phyloP scores from a whole-genome alignment of 305 asterid species.

The Fraxinus platypoda region DNA sequence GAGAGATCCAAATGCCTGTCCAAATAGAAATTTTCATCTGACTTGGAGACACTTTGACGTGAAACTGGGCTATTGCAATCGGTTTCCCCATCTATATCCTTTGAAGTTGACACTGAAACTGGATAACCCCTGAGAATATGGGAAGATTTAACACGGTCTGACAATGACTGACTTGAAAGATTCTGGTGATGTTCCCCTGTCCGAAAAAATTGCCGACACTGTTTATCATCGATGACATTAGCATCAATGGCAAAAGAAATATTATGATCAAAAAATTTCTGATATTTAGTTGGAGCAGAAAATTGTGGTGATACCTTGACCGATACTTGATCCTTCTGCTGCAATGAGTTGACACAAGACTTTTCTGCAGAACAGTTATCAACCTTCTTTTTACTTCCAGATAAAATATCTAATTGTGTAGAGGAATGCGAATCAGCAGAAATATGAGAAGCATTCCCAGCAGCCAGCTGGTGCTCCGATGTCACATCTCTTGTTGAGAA shows the following conservation, averaged over 20 bases:
- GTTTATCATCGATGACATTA: conserved; percentile 33
- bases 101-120: conserved; percentile 15
- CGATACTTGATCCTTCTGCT: conserved; percentile 30
- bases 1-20: conserved; percentile 20
- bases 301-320: conserved; percentile 42
- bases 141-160: conserved; percentile 42
- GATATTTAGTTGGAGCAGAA: conserved; percentile 50
- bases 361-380: conserved; percentile 28
- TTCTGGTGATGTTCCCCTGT: conserved; percentile 38
- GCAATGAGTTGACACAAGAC: conserved; percentile 31
- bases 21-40: conserved; percentile 19
- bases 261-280: neutral
- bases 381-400: conserved; percentile 31
- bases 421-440: conserved; percentile 30
- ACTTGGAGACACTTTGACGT: conserved; percentile 20
- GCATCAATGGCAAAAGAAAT: conserved; percentile 29
- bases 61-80: conserved; percentile 22
- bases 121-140: conserved; percentile 63
- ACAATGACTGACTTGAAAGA: conserved; percentile 29
- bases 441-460: conserved; percentile 30
- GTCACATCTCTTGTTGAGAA: conserved; percentile 20
- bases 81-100: conserved; percentile 23
- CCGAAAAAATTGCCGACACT: conserved; percentile 30
- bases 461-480: conserved; percentile 27
- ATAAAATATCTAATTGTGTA: conserved; percentile 26